Evolutionary conservation across 441 rosid genomes (phyloP).

Genomic region (Gossypium laxum): DNA sequence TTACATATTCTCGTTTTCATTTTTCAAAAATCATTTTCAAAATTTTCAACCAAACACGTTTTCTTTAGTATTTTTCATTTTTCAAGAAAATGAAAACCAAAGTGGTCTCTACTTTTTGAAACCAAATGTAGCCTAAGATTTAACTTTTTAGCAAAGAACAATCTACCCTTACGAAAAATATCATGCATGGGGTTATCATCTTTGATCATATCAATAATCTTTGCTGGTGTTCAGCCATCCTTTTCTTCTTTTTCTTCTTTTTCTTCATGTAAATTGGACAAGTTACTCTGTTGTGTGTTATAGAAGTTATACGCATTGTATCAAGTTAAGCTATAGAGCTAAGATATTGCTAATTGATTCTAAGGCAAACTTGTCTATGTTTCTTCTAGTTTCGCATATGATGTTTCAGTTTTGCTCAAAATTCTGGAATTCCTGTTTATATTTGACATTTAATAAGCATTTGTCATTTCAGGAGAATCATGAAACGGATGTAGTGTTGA

Average conservation of each 20-base stretch:
- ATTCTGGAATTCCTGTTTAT: not conserved
- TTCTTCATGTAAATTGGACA: not conserved
- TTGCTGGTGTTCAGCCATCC: not conserved
- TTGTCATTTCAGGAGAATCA: slow-evolving; percentile 46
- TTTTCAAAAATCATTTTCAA: too few relatives aligned
- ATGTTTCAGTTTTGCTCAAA: slow-evolving; percentile 7
- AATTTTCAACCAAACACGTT: too few relatives aligned
- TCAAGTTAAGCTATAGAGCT: not conserved
- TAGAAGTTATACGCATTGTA: not conserved
- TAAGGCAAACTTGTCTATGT: not conserved
- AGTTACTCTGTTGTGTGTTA: not conserved
- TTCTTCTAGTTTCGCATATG: not conserved
- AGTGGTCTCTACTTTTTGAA: too few relatives aligned
- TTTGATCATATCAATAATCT: not conserved
- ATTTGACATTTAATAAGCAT: not conserved
- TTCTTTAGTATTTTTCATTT: too few relatives aligned
- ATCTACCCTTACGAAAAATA: not conserved
- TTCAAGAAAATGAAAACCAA: too few relatives aligned
- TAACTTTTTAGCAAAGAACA: not conserved
- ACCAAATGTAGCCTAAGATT: not conserved
- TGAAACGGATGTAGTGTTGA: slow-evolving; percentile 49
- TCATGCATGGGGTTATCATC: not conserved
- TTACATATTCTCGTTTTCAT: too few relatives aligned
- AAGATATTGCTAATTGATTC: slow-evolving; percentile 3
- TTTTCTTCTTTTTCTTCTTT: not conserved